A percentile compares a stretch with the other conserved stretches of the same genome.
phyloP scores from a whole-genome alignment of 257 asterid genomes.

The Solanum chmielewskii region DNA sequence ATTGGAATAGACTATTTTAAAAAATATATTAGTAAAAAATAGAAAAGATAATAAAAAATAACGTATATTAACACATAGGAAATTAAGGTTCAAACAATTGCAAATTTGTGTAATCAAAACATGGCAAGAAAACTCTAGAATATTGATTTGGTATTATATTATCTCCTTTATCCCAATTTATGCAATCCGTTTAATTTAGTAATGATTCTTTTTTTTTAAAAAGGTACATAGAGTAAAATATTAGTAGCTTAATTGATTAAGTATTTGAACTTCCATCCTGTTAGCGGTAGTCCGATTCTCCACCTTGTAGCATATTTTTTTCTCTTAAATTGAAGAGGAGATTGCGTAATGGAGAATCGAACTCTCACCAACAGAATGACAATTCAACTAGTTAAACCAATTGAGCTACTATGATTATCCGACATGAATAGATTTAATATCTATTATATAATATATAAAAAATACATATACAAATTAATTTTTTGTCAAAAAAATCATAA shows the following conservation, averaged over 20 bases:
- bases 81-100: not conserved
- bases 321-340: not conserved
- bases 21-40: not conserved
- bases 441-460: not conserved
- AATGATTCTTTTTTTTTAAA: too few species aligned
- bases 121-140: not conserved
- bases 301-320: not conserved
- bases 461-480: not conserved
- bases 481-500: not conserved
- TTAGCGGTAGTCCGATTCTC: not conserved
- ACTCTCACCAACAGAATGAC: not conserved
- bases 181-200: not conserved
- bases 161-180: too few species aligned
- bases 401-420: not conserved
- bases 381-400: not conserved
- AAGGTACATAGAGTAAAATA: not conserved
- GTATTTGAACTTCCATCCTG: not conserved
- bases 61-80: not conserved
- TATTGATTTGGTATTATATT: not conserved
- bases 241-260: not conserved
- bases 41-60: not conserved
- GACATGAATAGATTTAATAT: not conserved
- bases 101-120: not conserved
- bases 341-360: not conserved
- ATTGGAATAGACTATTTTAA: not conserved